Evolutionary conservation across 1,284 basidiomycete genomes (phyloP), one percentile per base, ranked within the genome.

Genomic region (Ceratobasidium theobromae): DNA sequence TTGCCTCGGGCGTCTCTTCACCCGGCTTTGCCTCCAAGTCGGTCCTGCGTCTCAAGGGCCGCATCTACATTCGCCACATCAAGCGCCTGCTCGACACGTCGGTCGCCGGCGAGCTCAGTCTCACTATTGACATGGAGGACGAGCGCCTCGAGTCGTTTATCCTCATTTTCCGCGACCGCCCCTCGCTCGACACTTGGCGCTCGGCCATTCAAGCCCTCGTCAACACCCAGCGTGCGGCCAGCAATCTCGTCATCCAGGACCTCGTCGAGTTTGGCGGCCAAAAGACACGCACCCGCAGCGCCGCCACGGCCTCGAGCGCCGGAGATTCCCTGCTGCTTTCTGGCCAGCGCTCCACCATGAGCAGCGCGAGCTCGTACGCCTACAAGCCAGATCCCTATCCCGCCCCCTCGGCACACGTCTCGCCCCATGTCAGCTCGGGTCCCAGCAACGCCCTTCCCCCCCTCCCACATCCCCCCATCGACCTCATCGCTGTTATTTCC

Each of bases 91-190:
- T 86, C 18, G 89, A 93, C 68, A 87, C 87, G 27, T 87, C 86
- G 2, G 84, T 87, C 1, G 81, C 84, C 2, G 87, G 87, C 43
- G 92, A 96, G 76, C 83, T 94, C 77, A 93, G 88, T 72, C 80
- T 98, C 70, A 95, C 93, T 4, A 95, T 98, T 73, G 88, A 93
- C 72, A 95, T 98, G 91, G 91, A 95, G 76, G 93, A 98, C 74
- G 93, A 96, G 74, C 82, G 84, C 38, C 80, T 97, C 62, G 95
- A 97, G 70, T 90, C 89, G 48, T 98, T 99, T 77, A 93, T 97
- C 72, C 84, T 99, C 58, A 88, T 92, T 72, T 99, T 98, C 83
- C 89, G 88, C 72, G 92, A 98, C 67, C 84, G 88, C n/a, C 81
- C 85, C n/a, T 89, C 88, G 2, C 81, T 95, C 67, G 92, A 96